These are phyloP conservation scores for Penicillium sp. DNA, from an alignment of 2,329 filamentous ascomycete genomes.

Conservation along the genomic window DNA sequence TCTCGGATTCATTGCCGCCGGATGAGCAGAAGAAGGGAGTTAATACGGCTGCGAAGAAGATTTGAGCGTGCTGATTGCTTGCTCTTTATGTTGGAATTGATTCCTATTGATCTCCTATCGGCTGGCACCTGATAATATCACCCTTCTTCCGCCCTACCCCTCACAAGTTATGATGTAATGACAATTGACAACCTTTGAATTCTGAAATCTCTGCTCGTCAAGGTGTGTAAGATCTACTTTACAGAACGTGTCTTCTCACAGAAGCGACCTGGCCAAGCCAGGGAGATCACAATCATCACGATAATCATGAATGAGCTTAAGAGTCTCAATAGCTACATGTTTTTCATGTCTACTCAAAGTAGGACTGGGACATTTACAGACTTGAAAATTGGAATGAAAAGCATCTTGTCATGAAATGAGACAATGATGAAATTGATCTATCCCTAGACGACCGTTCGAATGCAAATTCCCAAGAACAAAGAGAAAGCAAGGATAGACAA, in stretches of 20 bases:
- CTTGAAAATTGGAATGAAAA: background rate
- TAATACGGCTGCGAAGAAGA: slow-evolving; percentile 17
- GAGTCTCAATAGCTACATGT: too few relatives aligned
- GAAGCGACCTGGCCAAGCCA: too few relatives aligned
- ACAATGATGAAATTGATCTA: slow-evolving; percentile 13
- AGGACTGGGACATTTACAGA: too few relatives aligned
- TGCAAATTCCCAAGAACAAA: slow-evolving; percentile 2
- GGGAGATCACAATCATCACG: too few relatives aligned
- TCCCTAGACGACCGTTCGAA: slow-evolving; percentile 4
- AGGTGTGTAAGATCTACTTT: too few relatives aligned
- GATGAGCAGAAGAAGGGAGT: slow-evolving; percentile 29
- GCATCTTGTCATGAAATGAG: background rate
- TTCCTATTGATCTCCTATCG: too few relatives aligned
- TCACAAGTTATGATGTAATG: background rate
- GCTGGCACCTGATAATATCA: too few relatives aligned
- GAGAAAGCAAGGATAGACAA: background rate
- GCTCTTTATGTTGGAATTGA: too few relatives aligned
- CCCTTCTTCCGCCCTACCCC: too few relatives aligned
- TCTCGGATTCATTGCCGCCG: slow-evolving; percentile 15
- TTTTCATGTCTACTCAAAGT: too few relatives aligned
- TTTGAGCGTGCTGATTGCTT: background rate
- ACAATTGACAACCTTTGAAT: background rate
- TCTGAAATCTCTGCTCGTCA: background rate
- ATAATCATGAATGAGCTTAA: too few relatives aligned
- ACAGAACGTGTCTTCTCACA: too few relatives aligned